phyloP scores from a whole-genome alignment of 225 moss, liverwort and hornwort species.

The Anthoceros angustus region DNA sequence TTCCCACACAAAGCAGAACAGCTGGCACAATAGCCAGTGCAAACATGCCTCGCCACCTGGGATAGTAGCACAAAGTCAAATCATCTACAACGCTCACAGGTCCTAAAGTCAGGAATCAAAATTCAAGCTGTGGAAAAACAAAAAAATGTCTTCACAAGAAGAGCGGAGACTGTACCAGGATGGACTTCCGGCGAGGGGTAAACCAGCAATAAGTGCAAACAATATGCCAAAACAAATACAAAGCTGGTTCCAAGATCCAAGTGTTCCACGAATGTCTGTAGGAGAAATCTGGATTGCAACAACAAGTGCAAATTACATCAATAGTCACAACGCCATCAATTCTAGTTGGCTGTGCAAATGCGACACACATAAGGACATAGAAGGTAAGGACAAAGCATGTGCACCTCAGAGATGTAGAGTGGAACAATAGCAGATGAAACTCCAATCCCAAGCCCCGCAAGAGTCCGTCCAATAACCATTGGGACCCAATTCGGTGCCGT shows the following conservation, averaged over 20 bases:
- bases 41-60: conserved; percentile 93
- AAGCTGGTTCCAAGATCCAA: conserved; percentile 78
- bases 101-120: neutral
- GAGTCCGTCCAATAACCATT: conserved; percentile 71
- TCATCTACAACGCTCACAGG: conserved; percentile 3
- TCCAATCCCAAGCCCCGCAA: conserved; percentile 89
- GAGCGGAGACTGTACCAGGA: conserved; percentile 32
- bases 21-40: conserved; percentile 54
- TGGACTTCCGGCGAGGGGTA: conserved; percentile 69
- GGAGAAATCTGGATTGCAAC: conserved; percentile 62
- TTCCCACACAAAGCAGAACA: conserved; percentile 54
- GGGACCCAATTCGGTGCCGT: conserved; percentile 50
- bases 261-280: conserved; percentile 83
- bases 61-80: conserved; percentile 6
- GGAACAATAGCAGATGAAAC: conserved; percentile 82
- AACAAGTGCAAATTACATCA: no score
- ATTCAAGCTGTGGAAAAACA: neutral
- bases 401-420: conserved; percentile 89
- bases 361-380: neutral
- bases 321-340: neutral
- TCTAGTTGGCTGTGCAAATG: neutral
- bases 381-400: neutral
- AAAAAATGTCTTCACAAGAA: neutral
- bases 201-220: conserved; percentile 67
- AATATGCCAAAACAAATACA: conserved; percentile 83